These are phyloP conservation scores for Oryza officinalis DNA, from an alignment of 176 grass and related monocot genomes.

Conservation along the genomic window DNA sequence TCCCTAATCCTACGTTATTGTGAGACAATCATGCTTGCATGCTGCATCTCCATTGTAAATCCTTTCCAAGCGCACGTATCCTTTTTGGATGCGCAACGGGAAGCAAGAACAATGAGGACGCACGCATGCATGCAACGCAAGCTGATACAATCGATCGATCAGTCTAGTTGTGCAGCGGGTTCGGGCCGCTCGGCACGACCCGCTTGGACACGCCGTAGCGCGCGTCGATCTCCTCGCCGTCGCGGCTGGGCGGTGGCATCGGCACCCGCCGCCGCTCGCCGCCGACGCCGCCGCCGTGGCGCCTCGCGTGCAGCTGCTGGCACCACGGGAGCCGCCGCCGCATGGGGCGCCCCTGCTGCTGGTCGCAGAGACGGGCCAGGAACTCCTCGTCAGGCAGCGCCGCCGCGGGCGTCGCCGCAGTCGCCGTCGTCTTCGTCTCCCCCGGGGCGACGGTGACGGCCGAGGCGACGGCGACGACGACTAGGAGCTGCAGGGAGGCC, in stretches of 20 bases:
- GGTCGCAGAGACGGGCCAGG: slow-evolving; percentile 36
- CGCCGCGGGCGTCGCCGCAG: background rate
- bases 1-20: too few species aligned
- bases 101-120: slow-evolving; percentile 48
- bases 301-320: slow-evolving; percentile 31
- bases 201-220: slow-evolving; percentile 53
- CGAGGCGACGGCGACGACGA: slow-evolving; percentile 11
- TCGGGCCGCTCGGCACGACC: slow-evolving; percentile 53
- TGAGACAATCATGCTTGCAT: too few species aligned
- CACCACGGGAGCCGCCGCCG: slow-evolving; percentile 28
- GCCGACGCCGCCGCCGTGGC: background rate
- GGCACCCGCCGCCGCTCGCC: background rate
- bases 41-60: too few species aligned
- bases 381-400: slow-evolving; percentile 16
- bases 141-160: too few species aligned
- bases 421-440: background rate
- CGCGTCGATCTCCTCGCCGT: slow-evolving; percentile 41
- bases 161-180: slow-evolving; percentile 62
- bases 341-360: background rate
- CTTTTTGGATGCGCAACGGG: too few species aligned
- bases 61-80: too few species aligned
- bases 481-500: background rate
- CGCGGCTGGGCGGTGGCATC: slow-evolving; percentile 21
- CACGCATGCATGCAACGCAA: background rate
- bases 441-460: background rate